Base-by-base conservation (phyloP, 1,284 basidiomycete genomes). In the Tilletiopsis washingtonensis region DNA sequence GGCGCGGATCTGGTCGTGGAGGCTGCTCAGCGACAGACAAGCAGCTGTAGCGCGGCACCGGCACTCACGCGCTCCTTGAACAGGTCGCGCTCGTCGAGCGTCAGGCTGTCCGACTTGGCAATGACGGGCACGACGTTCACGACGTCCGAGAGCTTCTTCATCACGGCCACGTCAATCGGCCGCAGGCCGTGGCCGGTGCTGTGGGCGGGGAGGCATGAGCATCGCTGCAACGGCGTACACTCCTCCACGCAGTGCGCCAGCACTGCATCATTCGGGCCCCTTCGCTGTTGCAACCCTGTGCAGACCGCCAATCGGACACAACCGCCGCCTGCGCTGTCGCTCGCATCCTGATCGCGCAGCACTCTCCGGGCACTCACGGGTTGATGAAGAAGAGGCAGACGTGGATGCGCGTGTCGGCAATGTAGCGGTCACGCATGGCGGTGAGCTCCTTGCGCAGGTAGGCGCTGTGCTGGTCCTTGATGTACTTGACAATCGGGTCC, bases 111-210 rank as follows among this genome's bases (percentile, higher is more conserved):
- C n/a, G 88, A 81, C 81, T 98, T 98, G 67, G 94, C 93, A 72
- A 98, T 97, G 56, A 98, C 87, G 12, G 93, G 94, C 5, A 98
- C 91, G 43, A 98, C 93, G 69, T 98, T 98, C 76, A 96, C 93
- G 36, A 98, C 93, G 74, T 98, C 93, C 73, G 85, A 86, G 49
- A 98, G 79, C 80, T 96, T 97, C 81, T 97, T 97, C 84, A 98
- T 90, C 60, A 98, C 93, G 63, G 90, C 91, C 43, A 97, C 85
- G 71, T 98, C 94, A 72, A 98, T 93, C 62, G 64, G 53, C 12
- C 62, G 57, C 26, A 73, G 50, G 3, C 64, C 64, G 41, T 73
- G 70, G 4, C 70, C 69, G 15, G 70, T 69, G 7, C 56, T 58
- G 25, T 19, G n/a, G n/a, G n/a, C n/a, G 3, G 86, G 84, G 76